Conservation (phyloP, 768 basidiomycete species). For the Lactarius evosmus region DNA sequence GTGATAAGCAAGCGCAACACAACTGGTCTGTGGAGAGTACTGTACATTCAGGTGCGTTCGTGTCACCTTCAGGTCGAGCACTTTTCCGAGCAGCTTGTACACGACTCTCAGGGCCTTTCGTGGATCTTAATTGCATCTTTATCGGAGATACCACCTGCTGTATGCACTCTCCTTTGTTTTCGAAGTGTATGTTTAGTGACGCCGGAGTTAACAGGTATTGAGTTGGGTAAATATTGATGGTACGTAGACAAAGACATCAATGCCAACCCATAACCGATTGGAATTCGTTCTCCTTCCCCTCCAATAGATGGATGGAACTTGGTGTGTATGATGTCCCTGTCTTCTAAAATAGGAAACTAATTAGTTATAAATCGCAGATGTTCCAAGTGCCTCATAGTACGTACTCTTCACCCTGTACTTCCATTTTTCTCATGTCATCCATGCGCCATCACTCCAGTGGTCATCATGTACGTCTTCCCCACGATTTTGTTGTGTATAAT, state of each 20-base stretch:
- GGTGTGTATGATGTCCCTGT: neutral
- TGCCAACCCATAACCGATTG: neutral
- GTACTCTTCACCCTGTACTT: neutral
- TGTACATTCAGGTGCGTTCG: slow-evolving; percentile 11
- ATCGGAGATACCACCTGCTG: slow-evolving; percentile 6
- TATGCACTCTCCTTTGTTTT: neutral
- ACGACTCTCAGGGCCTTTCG: neutral
- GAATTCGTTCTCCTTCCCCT: neutral
- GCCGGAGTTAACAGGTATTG: neutral
- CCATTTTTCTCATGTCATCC: neutral
- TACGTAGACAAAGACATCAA: neutral
- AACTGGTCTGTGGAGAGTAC: slow-evolving; percentile 11
- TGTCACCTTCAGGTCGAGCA: neutral
- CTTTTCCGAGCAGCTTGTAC: neutral
- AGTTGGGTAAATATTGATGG: slow-evolving; percentile 9
- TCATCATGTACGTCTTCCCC: slow-evolving; percentile 11
- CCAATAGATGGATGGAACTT: slow-evolving; percentile 15
- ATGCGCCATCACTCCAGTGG: neutral
- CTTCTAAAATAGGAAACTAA: neutral
- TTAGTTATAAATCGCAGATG: neutral
- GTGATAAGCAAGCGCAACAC: slow-evolving; percentile 14
- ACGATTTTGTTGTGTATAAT: neutral
- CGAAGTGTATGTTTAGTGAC: neutral
- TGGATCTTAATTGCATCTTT: slow-evolving; percentile 11
- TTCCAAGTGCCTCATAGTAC: slow-evolving; percentile 14